Conservation (phyloP, 2,329 filamentous ascomycete genomes). For the Aspergillus persii region DNA sequence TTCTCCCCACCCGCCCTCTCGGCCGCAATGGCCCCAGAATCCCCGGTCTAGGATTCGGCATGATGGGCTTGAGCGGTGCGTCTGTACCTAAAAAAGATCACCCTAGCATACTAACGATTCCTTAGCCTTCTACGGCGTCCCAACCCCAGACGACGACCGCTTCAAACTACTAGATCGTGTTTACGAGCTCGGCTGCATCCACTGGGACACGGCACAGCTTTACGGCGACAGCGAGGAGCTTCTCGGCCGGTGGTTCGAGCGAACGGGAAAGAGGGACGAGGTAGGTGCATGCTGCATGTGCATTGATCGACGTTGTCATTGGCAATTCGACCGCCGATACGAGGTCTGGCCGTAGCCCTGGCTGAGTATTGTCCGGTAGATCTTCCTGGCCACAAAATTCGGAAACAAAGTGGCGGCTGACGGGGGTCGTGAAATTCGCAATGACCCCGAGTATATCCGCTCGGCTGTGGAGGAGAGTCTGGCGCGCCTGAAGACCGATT, state of each 20-base stretch:
- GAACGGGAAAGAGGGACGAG: slow-evolving; percentile 44
- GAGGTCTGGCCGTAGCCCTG: too few species aligned
- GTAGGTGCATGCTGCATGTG: neutral
- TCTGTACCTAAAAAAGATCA: neutral
- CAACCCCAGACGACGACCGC: slow-evolving; percentile 41
- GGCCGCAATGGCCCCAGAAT: slow-evolving; percentile 29
- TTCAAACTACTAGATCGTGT: slow-evolving; percentile 47
- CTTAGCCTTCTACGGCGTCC: slow-evolving; percentile 27
- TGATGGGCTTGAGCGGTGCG: slow-evolving; percentile 26
- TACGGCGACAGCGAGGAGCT: slow-evolving; percentile 51
- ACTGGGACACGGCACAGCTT: slow-evolving; percentile 43
- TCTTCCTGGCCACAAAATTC: slow-evolving; percentile 57
- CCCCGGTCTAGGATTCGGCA: slow-evolving; percentile 27
- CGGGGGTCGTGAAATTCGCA: slow-evolving; percentile 28
- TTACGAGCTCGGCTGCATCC: slow-evolving; percentile 41
- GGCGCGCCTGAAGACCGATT: slow-evolving; percentile 39
- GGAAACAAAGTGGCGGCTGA: slow-evolving; percentile 27
- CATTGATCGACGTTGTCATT: too few species aligned
- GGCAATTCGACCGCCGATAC: too few species aligned
- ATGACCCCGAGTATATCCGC: slow-evolving; percentile 39
- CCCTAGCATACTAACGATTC: neutral
- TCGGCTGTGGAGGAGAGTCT: slow-evolving; percentile 43
- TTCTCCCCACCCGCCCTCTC: slow-evolving; percentile 22
- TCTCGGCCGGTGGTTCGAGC: slow-evolving; percentile 50
- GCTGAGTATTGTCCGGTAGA: slow-evolving; percentile 9